Evolutionary conservation across 2,329 filamentous ascomycete genomes (phyloP), one percentile per base, ranked within the genome.

Genomic region (Calonectria hawksworthii): DNA sequence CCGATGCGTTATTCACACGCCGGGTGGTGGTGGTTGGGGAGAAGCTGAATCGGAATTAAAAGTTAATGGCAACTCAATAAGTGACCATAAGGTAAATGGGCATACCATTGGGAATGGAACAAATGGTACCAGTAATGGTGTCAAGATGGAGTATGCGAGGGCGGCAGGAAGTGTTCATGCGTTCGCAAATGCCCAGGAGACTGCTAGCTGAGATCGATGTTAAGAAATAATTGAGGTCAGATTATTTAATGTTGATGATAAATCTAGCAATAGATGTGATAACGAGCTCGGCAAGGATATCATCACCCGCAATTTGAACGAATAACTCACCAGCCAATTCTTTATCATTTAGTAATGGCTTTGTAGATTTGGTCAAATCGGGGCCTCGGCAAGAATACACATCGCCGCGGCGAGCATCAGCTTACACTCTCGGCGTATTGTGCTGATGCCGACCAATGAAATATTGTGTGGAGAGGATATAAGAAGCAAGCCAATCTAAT

Each of bases 21-120:
- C 72, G 11, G 72, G 72, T 5, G 72, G 72, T 14, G 72, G 72
- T 26, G 72, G 59, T 6, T 74, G 72, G 72, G 72, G 66, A 30
- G 56, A 63, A 38, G 34, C 9, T 30, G 56, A 63, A 41, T 18
- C 34, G 11, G 36, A 41, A 21, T 4, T 23, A 18, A 38, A 63
- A 11, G 13, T 14, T 13, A 41, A 63, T 23, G 23, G 36, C 3
- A 63, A 11, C 5, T 63, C n/a, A 8, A 28, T 21, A 13, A 11
- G 8, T 23, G 23, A 2, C 18, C 26, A 36, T 23, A 32, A 23
- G 1, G n/a, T n/a, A 13, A 69, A 69, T 26, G 38, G 38, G 16
- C 9, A 63, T 41, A 4, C 16, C 11, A 14, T 30, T 1, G 16
- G 23, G 13, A 23, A 36, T 21, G 56, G 34, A 14, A 18, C 34